phyloP scores from a whole-genome alignment of 768 basidiomycete genomes.

The Leccinum olivaceopallidum region DNA sequence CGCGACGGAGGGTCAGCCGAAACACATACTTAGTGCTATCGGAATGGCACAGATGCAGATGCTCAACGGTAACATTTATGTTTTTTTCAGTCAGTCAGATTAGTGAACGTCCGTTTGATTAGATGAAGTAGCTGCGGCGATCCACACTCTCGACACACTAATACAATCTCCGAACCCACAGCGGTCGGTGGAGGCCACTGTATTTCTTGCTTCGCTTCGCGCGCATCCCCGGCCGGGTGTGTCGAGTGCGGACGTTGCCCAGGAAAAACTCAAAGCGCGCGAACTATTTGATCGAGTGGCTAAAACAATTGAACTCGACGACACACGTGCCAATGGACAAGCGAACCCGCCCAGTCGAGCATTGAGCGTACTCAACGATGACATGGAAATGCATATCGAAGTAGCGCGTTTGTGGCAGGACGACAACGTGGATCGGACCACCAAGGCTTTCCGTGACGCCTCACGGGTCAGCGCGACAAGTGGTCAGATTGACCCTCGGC shows the following conservation, averaged over 20 bases:
- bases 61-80: slow-evolving; percentile 60
- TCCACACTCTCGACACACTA: slow-evolving; percentile 80
- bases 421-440: slow-evolving; percentile 72
- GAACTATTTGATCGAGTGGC: slow-evolving; percentile 78
- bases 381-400: slow-evolving; percentile 89
- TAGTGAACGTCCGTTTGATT: slow-evolving; percentile 4
- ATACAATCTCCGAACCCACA: slow-evolving; percentile 65
- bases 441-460: slow-evolving; percentile 74
- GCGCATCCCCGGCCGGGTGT: slow-evolving; percentile 79
- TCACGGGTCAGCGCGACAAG: slow-evolving; percentile 57
- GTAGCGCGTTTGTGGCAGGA: slow-evolving; percentile 88
- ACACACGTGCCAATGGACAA: slow-evolving; percentile 46
- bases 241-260: slow-evolving; percentile 66
- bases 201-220: slow-evolving; percentile 89
- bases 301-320: slow-evolving; percentile 68
- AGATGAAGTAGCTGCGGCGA: slow-evolving; percentile 85
- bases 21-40: slow-evolving; percentile 76
- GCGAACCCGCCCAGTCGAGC: slow-evolving; percentile 32
- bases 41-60: slow-evolving; percentile 89
- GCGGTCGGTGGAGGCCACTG: slow-evolving; percentile 78
- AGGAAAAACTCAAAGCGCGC: slow-evolving; percentile 73
- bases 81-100: background rate
- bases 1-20: slow-evolving; percentile 68
- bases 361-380: slow-evolving; percentile 62
- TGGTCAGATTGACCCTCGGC: slow-evolving; percentile 57